Conservation (phyloP, 2,329 filamentous ascomycete genomes). For the Xylaria sp. region DNA sequence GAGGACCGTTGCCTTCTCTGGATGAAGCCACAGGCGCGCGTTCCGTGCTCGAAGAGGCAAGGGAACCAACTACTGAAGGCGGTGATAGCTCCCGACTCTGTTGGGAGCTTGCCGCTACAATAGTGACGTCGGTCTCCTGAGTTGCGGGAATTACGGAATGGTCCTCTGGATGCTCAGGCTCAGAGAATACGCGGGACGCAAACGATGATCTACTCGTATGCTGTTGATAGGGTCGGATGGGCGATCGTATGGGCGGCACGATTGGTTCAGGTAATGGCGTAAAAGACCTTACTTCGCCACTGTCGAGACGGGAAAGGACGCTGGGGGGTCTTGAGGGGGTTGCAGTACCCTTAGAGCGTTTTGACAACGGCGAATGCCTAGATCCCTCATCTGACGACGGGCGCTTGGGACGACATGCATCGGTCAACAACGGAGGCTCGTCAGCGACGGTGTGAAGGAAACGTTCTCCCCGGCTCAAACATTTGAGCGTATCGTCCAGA, state of each 20-base stretch:
- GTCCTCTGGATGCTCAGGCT: constrained; percentile 33
- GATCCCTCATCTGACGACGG: constrained; percentile 39
- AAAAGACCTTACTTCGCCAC: constrained; percentile 36
- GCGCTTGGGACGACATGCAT: constrained; percentile 40
- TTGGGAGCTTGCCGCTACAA: constrained; percentile 44
- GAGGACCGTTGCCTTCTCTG: constrained; percentile 22
- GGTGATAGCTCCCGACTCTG: constrained; percentile 36
- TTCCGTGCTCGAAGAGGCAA: constrained; percentile 43
- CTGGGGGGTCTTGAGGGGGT: constrained; percentile 35
- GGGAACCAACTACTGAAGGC: constrained; percentile 37
- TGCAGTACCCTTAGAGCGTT: constrained; percentile 36
- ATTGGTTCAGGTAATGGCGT: constrained; percentile 37
- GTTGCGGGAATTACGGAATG: constrained; percentile 32
- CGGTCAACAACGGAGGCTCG: constrained; percentile 34
- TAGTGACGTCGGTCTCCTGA: constrained; percentile 51
- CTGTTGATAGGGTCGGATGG: constrained; percentile 16
- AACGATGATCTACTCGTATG: constrained; percentile 49
- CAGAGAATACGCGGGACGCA: constrained; percentile 50
- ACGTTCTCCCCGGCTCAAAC: constrained; percentile 31
- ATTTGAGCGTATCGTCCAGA: constrained; percentile 40
- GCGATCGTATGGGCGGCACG: constrained; percentile 21
- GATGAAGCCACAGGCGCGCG: constrained; percentile 40
- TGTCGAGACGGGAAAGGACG: constrained; percentile 42
- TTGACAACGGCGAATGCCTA: constrained; percentile 34
- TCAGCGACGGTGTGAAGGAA: constrained; percentile 24